Evolutionary conservation across 1,284 basidiomycete species (phyloP), one percentile per base, ranked within the genome.

Genomic region (Moniliophthora roreri): DNA sequence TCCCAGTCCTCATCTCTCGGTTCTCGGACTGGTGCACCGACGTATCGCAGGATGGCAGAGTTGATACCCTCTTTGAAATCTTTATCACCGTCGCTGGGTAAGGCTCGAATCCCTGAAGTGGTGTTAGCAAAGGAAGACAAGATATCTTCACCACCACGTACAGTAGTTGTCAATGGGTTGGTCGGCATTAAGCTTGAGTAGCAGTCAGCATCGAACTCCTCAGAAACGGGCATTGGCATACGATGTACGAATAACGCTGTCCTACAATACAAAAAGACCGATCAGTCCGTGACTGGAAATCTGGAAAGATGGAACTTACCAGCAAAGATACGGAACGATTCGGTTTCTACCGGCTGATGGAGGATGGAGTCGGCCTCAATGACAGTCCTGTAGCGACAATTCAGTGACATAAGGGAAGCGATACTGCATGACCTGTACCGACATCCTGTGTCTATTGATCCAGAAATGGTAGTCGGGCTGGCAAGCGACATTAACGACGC

Each of bases 331-430:
- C 51, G 50, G 26, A 77, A 54, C 1, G 59, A 69, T 42, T 80
- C 76, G 0, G 80, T 73, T 1, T 62, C 55, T 9, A 74, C 59
- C 1, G 77, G 79, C 13, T 66, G 16, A 0, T 69, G 67, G 53
- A 71, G 73, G 15, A 58, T 62, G 3, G 81, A 78, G 38, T 85
- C 83, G 0, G 63, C 79, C 60, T 84, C 82, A 21, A 84, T 83
- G 46, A 83, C 60, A 8, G 72, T 47, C 37, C 32, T 49, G 28
- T 36, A 21, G n/a, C n/a, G n/a, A n/a, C n/a, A n/a, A n/a, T n/a
- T n/a, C n/a, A n/a, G n/a, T n/a, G n/a, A 39, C 37, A 4, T 23
- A 24, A 26, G 18, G 5, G 23, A n/a, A n/a, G n/a, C n/a, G 24
- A n/a, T 8, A 26, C 15, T 20, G 16, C 24, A 20, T 8, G 28